Conservation (phyloP, 2,329 filamentous ascomycete genomes). For the Botrytis paeoniae region DNA sequence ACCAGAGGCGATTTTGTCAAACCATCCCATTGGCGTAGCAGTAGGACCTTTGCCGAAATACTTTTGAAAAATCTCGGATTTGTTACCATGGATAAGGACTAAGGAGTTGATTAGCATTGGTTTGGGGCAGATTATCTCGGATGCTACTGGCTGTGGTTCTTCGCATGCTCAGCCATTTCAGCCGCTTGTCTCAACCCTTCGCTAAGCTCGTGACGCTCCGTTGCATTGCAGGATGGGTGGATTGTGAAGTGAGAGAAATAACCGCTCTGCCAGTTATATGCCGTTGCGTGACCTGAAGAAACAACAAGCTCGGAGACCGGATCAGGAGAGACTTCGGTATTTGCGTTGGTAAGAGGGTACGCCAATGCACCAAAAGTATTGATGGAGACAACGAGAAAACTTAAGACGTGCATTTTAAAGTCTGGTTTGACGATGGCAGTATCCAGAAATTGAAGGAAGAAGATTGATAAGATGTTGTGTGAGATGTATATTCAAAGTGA, state of each 20-base stretch:
- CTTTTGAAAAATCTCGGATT: conserved; percentile 4
- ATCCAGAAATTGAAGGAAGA: neutral
- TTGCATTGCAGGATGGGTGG: neutral
- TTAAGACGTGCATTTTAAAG: neutral
- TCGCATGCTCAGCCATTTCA: neutral
- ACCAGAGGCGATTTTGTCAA: neutral
- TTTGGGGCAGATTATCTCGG: neutral
- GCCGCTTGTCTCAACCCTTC: neutral
- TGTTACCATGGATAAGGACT: neutral
- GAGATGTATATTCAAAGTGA: neutral
- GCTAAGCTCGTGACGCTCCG: conserved; percentile 5
- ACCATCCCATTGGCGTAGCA: conserved; percentile 3
- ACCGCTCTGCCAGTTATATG: neutral
- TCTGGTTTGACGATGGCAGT: neutral
- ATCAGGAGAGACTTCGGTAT: neutral
- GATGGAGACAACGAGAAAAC: neutral
- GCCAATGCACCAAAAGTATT: neutral
- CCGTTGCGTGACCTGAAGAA: neutral
- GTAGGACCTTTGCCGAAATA: neutral
- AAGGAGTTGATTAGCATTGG: neutral
- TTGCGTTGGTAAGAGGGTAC: neutral
- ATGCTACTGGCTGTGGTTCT: neutral
- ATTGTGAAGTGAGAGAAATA: neutral
- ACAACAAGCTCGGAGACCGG: neutral
- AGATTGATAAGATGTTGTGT: neutral